These are phyloP conservation scores for Rhazya stricta DNA, from an alignment of 257 asterid genomes.

Conservation along the genomic window DNA sequence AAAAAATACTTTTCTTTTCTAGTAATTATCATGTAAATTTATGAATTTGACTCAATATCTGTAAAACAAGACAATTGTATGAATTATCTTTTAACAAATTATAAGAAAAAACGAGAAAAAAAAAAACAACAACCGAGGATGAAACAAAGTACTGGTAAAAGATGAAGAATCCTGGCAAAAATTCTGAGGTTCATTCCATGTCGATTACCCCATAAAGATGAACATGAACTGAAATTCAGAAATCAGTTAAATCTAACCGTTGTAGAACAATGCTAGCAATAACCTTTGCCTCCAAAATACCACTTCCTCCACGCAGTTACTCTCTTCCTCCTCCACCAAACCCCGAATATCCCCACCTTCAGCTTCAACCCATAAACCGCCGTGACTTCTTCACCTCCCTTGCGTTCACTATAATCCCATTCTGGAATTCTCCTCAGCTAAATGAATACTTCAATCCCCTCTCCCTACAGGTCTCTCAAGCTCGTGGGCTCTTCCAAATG, in stretches of 20 bases:
- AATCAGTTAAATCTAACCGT: constrained; percentile 14
- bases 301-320: constrained; percentile 11
- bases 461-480: constrained; percentile 42
- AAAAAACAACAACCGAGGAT: no score
- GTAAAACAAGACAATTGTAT: no score
- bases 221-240: constrained; percentile 1
- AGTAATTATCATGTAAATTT: no score
- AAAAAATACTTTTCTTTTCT: no score
- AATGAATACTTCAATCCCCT: constrained; percentile 25
- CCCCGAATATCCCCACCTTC: constrained; percentile 3
- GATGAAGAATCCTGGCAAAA: not conserved
- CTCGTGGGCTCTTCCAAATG: constrained; percentile 97
- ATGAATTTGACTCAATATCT: no score
- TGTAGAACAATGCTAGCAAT: constrained; percentile 19
- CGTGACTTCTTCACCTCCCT: constrained; percentile 52
- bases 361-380: constrained; percentile 36
- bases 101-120: no score
- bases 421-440: constrained; percentile 32
- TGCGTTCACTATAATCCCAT: constrained; percentile 45
- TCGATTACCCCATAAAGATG: not conserved
- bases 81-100: no score
- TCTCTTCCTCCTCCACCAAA: constrained; percentile 9
- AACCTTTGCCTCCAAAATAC: constrained; percentile 20
- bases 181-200: not conserved
- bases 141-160: not conserved